Percentiles rank a stretch among this genome's conserved stretches.
These are phyloP conservation scores for Turnera subulata DNA, from an alignment of 345 rosid species.

Conservation along the genomic window DNA sequence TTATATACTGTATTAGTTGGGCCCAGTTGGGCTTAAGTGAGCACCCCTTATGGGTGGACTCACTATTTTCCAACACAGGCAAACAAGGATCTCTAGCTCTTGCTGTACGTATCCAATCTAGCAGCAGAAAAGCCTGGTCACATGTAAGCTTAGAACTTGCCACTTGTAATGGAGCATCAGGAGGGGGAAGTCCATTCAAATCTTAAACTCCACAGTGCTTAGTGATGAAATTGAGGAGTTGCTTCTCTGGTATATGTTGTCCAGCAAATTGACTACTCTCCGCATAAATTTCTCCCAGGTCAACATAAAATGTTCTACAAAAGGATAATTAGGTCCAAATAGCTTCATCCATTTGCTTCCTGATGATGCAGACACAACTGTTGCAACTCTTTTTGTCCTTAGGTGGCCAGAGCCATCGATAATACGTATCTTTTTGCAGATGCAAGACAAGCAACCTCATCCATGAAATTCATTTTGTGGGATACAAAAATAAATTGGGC, in stretches of 20 bases:
- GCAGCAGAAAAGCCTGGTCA: constrained; percentile 3
- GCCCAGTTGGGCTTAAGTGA: too few species aligned
- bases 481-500: constrained; percentile 7
- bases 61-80: too few species aligned
- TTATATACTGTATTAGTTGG: too few species aligned
- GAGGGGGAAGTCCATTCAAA: too few species aligned
- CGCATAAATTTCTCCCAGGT: too few species aligned
- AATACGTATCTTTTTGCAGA: background rate
- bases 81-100: background rate
- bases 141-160: background rate
- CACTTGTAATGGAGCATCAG: too few species aligned
- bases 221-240: constrained; percentile 4
- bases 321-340: background rate
- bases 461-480: background rate
- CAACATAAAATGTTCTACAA: background rate
- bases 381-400: background rate
- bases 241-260: background rate
- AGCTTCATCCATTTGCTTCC: constrained; percentile 15
- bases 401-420: background rate
- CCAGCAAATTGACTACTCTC: constrained; percentile 7
- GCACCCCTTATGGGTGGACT: too few species aligned
- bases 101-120: constrained; percentile 2
- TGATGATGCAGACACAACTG: constrained; percentile 12
- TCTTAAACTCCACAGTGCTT: too few species aligned
- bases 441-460: background rate